These are phyloP conservation scores for Vitis labrusca DNA, from an alignment of 164 flowering plant species.

Conservation along the genomic window DNA sequence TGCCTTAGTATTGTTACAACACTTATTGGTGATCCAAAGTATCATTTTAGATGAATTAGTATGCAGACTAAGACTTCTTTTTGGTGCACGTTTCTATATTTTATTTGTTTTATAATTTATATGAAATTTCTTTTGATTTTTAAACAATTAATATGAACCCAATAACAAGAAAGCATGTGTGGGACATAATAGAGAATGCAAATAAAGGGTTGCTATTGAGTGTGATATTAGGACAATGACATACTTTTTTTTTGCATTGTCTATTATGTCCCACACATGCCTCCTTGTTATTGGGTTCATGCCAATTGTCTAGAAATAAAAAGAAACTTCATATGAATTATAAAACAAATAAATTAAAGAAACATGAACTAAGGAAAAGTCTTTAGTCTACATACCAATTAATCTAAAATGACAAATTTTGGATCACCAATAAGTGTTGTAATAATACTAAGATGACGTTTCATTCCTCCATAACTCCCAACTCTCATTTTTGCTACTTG, in stretches of 20 bases:
- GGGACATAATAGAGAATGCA: constrained; percentile 94
- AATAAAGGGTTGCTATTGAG: constrained; percentile 72
- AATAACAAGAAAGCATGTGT: constrained; percentile 87
- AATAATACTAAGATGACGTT: constrained; percentile 81
- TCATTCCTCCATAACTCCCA: constrained; percentile 98
- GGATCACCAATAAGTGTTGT: constrained; percentile 79
- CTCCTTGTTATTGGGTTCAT: constrained; percentile 91
- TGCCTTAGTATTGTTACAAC: constrained; percentile 53
- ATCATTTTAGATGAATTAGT: constrained; percentile 79
- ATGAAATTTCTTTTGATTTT: constrained; percentile 8
- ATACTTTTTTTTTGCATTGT: too few species aligned
- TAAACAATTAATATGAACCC: constrained; percentile 99
- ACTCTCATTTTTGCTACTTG: constrained; percentile 73
- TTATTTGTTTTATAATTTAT: not conserved
- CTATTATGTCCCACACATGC: constrained; percentile 73
- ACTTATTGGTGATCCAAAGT: constrained; percentile 69
- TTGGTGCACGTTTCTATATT: not conserved
- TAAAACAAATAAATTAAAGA: not conserved
- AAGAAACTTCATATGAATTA: not conserved
- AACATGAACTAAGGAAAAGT: not conserved
- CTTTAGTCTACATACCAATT: constrained; percentile 44
- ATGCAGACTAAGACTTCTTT: constrained; percentile 8
- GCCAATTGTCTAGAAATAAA: constrained; percentile 82
- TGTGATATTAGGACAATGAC: too few species aligned
- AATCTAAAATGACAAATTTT: constrained; percentile 66